Conservation (phyloP, 805 yeast species). For the Suhomyces sp. region DNA sequence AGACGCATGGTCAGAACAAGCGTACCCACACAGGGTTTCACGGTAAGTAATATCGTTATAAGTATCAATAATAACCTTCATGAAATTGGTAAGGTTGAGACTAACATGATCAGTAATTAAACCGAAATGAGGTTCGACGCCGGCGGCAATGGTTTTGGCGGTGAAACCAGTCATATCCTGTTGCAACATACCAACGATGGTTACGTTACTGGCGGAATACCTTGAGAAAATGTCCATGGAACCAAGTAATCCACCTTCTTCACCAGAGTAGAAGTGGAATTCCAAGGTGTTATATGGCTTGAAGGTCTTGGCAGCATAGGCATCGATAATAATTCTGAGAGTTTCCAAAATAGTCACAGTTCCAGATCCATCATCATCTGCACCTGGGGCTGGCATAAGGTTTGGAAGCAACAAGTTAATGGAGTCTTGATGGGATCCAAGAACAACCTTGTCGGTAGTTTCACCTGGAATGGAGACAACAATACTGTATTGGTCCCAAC, state of each 20-base stretch:
- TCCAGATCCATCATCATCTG: conserved; percentile 94
- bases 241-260: conserved; percentile 89
- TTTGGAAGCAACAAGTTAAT: conserved; percentile 71
- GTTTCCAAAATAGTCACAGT: conserved; percentile 77
- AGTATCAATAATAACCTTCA: conserved; percentile 57
- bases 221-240: conserved; percentile 71
- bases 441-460: conserved; percentile 54
- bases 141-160: conserved; percentile 47
- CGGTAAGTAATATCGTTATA: conserved; percentile 69
- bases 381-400: conserved; percentile 80
- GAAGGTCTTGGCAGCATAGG: conserved; percentile 32
- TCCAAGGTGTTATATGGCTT: conserved; percentile 73
- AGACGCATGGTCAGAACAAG: conserved; percentile 91
- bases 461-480: conserved; percentile 63
- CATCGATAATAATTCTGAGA: conserved; percentile 56
- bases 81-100: conserved; percentile 52
- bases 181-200: conserved; percentile 82
- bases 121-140: conserved; percentile 69
- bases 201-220: conserved; percentile 44
- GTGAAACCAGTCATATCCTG: conserved; percentile 93
- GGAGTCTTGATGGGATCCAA: conserved; percentile 91
- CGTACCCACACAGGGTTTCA: conserved; percentile 84
- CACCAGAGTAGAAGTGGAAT: conserved; percentile 94
- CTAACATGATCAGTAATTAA: conserved; percentile 71
- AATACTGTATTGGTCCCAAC: conserved; percentile 78